Conservation (phyloP, 768 basidiomycete genomes). For the Calocybe indica region DNA sequence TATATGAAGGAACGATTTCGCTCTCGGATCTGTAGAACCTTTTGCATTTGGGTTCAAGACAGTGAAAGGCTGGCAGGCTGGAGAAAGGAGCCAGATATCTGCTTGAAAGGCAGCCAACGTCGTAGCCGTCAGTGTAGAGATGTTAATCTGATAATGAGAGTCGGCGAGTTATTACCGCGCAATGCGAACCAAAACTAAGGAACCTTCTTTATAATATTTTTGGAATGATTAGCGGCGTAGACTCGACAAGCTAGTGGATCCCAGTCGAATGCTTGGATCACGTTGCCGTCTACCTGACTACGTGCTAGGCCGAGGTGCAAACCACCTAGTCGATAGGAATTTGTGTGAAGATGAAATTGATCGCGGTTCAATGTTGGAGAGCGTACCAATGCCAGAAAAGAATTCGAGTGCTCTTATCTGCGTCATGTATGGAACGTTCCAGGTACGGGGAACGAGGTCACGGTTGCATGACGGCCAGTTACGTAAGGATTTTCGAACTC, state of each 20-base stretch:
- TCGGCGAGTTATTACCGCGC: slow-evolving; percentile 4
- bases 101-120: slow-evolving; percentile 43
- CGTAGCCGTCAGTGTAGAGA: slow-evolving; percentile 46
- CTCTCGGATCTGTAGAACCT: slow-evolving; percentile 68
- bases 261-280: slow-evolving; percentile 78
- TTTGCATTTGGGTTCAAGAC: slow-evolving; percentile 69
- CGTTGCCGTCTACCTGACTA: slow-evolving; percentile 37
- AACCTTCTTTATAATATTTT: slow-evolving; percentile 45
- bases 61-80: slow-evolving; percentile 83
- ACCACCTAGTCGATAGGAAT: slow-evolving; percentile 43
- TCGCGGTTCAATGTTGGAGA: neutral
- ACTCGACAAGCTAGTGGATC: slow-evolving; percentile 70
- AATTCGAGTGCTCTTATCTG: slow-evolving; percentile 47
- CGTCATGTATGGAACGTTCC: neutral
- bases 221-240: slow-evolving; percentile 57
- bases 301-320: slow-evolving; percentile 61
- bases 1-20: slow-evolving; percentile 70
- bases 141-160: slow-evolving; percentile 42
- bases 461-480: too few relatives aligned
- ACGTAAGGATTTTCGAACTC: too few relatives aligned
- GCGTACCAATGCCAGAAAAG: slow-evolving; percentile 73
- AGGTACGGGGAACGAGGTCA: too few relatives aligned
- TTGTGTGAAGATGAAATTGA: slow-evolving; percentile 1
- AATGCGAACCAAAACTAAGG: neutral
- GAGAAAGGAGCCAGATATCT: slow-evolving; percentile 72